Conservation (phyloP, 192 early-diverging fungal species). For the Rhizoclosmatium globosum region DNA sequence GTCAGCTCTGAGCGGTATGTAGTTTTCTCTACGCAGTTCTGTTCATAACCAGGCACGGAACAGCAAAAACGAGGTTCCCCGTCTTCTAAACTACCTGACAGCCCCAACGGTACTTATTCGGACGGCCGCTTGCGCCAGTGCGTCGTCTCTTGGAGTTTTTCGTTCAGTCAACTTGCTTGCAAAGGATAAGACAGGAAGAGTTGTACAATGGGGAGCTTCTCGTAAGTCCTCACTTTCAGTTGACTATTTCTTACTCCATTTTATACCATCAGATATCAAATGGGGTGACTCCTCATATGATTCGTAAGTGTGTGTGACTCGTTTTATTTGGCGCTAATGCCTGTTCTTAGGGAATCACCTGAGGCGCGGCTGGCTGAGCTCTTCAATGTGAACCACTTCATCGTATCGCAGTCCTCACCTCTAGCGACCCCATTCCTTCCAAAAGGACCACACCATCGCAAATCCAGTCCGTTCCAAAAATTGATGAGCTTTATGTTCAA, state of each 20-base stretch:
- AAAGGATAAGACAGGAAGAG: conserved; percentile 72
- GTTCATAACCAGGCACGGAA: neutral
- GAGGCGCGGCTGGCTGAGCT: conserved; percentile 70
- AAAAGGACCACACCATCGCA: conserved; percentile 46
- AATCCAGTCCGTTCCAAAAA: conserved; percentile 44
- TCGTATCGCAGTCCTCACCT: conserved; percentile 79
- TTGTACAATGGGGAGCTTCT: conserved; percentile 72
- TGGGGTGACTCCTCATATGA: conserved; percentile 77
- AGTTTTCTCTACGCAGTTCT: neutral
- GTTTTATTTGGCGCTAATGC: neutral
- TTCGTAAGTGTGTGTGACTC: conserved; percentile 10
- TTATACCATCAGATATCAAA: conserved; percentile 55
- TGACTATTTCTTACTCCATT: neutral
- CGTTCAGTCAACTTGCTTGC: conserved; percentile 72
- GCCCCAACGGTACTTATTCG: conserved; percentile 83
- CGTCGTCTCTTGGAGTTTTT: conserved; percentile 75
- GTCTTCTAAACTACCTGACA: conserved; percentile 78
- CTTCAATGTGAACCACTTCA: conserved; percentile 88
- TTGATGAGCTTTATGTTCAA: conserved; percentile 58
- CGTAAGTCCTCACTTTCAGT: neutral
- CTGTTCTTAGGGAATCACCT: conserved; percentile 9
- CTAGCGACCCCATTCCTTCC: conserved; percentile 73
- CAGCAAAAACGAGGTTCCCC: conserved; percentile 75
- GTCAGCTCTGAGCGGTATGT: conserved; percentile 67
- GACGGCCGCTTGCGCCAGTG: conserved; percentile 78